phyloP scores from a whole-genome alignment of 1,284 basidiomycete genomes.

The Termitomyces sp. region DNA sequence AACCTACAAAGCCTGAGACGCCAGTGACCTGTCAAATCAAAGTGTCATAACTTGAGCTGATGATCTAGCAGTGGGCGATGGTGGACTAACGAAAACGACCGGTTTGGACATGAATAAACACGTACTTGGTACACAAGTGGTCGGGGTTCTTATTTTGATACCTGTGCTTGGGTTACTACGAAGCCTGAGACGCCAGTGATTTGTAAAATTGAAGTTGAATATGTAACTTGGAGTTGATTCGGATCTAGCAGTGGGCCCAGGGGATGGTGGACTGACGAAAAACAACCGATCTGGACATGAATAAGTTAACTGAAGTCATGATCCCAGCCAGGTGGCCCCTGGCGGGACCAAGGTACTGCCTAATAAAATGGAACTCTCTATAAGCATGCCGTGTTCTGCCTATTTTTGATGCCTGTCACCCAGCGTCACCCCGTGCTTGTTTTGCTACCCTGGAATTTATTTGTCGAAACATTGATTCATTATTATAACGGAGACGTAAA shows the following conservation, averaged over 20 bases:
- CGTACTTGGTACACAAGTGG: background rate
- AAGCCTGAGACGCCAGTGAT: conserved; percentile 21
- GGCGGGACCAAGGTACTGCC: no score
- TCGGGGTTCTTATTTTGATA: background rate
- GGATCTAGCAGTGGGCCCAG: background rate
- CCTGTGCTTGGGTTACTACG: no score
- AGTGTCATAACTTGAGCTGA: background rate
- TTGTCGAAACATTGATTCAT: no score
- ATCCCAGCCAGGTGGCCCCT: no score
- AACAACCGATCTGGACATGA: background rate
- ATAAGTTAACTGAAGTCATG: no score
- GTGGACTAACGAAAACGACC: background rate
- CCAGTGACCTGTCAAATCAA: conserved; percentile 17
- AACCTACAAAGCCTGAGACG: conserved; percentile 18
- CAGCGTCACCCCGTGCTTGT: no score
- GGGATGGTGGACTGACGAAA: background rate
- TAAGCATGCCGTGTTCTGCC: no score
- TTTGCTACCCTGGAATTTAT: no score
- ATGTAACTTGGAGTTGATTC: background rate
- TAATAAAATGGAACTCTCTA: no score
- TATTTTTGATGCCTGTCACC: no score
- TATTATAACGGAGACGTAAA: no score
- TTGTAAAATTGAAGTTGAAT: conserved; percentile 3
- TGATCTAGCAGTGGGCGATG: background rate
- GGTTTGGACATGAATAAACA: background rate